Conservation (phyloP, 768 basidiomycete genomes). For the Lentinus brumalis region DNA sequence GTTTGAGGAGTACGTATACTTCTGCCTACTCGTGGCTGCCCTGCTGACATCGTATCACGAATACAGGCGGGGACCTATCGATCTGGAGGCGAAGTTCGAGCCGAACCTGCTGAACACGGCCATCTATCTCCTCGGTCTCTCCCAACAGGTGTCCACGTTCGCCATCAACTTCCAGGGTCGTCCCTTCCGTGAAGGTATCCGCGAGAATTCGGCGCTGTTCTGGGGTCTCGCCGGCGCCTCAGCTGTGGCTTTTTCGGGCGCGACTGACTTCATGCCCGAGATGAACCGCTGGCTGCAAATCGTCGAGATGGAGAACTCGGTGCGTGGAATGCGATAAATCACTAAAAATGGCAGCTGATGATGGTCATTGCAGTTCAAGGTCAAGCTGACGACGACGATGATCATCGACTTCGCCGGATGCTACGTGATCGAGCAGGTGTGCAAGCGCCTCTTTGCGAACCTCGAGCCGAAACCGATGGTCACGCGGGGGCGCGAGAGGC, state of each 20-base stretch:
- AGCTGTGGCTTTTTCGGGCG: slow-evolving; percentile 89
- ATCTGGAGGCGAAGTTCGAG: slow-evolving; percentile 95
- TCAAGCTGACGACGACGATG: slow-evolving; percentile 80
- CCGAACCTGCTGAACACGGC: slow-evolving; percentile 94
- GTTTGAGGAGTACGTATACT: slow-evolving; percentile 67
- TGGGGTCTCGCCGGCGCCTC: slow-evolving; percentile 91
- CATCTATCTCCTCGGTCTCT: slow-evolving; percentile 92
- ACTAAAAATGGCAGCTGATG: neutral
- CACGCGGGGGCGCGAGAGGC: slow-evolving; percentile 78
- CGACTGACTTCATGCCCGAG: slow-evolving; percentile 94
- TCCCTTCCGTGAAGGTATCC: slow-evolving; percentile 97
- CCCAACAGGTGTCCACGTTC: slow-evolving; percentile 98
- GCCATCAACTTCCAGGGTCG: slow-evolving; percentile 98
- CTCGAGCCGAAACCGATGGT: slow-evolving; percentile 85
- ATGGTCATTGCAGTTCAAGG: slow-evolving; percentile 70
- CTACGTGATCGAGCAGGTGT: slow-evolving; percentile 77
- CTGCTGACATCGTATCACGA: neutral
- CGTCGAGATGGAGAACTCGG: slow-evolving; percentile 80
- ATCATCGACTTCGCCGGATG: slow-evolving; percentile 86
- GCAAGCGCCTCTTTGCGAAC: slow-evolving; percentile 88
- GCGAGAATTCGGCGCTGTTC: slow-evolving; percentile 91
- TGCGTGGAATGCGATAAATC: slow-evolving; percentile 43
- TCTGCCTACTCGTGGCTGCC: neutral
- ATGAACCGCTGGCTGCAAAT: slow-evolving; percentile 96
- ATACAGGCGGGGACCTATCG: slow-evolving; percentile 70